Conservation (phyloP, 2,329 filamentous ascomycete species). For the Cryphonectria naterciae region DNA sequence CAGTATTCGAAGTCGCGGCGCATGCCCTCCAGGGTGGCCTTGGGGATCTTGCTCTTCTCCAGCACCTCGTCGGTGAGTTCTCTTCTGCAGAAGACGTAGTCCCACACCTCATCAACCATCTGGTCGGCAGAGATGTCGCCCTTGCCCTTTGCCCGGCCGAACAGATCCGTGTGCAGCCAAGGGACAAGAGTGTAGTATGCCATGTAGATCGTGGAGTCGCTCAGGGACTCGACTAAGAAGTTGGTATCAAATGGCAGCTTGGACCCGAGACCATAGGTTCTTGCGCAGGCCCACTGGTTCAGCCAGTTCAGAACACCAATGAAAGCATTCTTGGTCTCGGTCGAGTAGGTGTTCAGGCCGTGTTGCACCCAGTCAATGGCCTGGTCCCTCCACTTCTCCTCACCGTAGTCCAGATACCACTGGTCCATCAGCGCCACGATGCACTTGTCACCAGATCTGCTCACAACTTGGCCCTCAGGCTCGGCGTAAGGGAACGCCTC, state of each 20-base stretch:
- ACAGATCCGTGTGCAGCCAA: conserved; percentile 81
- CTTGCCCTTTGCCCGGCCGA: conserved; percentile 72
- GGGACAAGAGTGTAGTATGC: conserved; percentile 72
- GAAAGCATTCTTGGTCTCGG: conserved; percentile 78
- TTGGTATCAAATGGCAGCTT: conserved; percentile 92
- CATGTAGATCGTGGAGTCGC: conserved; percentile 92
- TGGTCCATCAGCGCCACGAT: conserved; percentile 93
- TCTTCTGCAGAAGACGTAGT: conserved; percentile 85
- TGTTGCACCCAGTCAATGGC: conserved; percentile 75
- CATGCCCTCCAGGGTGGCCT: conserved; percentile 76
- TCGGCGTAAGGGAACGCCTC: conserved; percentile 92
- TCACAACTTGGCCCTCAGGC: conserved; percentile 87
- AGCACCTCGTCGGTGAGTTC: conserved; percentile 70
- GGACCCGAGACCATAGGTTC: conserved; percentile 89
- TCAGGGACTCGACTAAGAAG: conserved; percentile 90
- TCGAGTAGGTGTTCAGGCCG: conserved; percentile 78
- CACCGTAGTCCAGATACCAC: conserved; percentile 97
- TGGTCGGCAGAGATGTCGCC: conserved; percentile 77
- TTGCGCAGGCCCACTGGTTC: conserved; percentile 91
- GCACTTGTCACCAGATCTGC: conserved; percentile 88
- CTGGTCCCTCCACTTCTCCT: conserved; percentile 80
- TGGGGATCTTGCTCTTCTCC: conserved; percentile 69
- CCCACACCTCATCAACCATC: conserved; percentile 95
- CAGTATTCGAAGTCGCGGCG: conserved; percentile 94
- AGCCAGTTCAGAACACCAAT: conserved; percentile 89